Evolutionary conservation across 331 rosid species (phyloP), one percentile per base, ranked within the genome.

Genomic region (Dryas integrifolia): DNA sequence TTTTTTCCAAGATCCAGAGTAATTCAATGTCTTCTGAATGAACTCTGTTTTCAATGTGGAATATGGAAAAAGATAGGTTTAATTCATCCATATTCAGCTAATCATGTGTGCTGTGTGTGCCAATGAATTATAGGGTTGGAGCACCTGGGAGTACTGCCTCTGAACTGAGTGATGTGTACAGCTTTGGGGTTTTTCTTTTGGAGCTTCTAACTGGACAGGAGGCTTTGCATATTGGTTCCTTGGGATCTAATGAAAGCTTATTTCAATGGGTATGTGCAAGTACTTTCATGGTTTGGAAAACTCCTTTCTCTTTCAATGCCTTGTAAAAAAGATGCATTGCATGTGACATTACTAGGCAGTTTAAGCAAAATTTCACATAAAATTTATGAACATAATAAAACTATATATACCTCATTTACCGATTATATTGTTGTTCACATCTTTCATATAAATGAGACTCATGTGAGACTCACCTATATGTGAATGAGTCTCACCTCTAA

Each of bases 1-100:
- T 40, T 74, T 75, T 81, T 81, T 81, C 74, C 72, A 59, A 58
- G 88, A 84, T 74, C 88, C 85, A 47, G 88, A 78, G 88, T 81
- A 84, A 70, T 55, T 40, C 21, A 24, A 26, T 47, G 62, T 47
- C 62, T 51, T 53, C 45, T 67, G 44, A 35, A 39, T 74, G 68
- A 39, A 69, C 44, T 65, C 67, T 35, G 63, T 62, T 77, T 65
- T 24, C 55, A 7, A 45, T 46, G 48, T 43, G 5, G 63, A 30
- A 30, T 55, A 38, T 56, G 39, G 40, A 21, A 56, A 50, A 65
- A 11, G 40, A 16, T 16, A 53, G 4, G 21, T 0, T 39, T 16
- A 3, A 49, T 45, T 30, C 10, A 15, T 13, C 21, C 9, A 58
- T 51, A 39, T 57, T 62, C 24, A 24, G 56, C 44, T 63, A 35